Percentiles rank a stretch among this genome's conserved stretches.
Conservation (phyloP, 1,284 basidiomycete species). For the Athelia psychrophila region DNA sequence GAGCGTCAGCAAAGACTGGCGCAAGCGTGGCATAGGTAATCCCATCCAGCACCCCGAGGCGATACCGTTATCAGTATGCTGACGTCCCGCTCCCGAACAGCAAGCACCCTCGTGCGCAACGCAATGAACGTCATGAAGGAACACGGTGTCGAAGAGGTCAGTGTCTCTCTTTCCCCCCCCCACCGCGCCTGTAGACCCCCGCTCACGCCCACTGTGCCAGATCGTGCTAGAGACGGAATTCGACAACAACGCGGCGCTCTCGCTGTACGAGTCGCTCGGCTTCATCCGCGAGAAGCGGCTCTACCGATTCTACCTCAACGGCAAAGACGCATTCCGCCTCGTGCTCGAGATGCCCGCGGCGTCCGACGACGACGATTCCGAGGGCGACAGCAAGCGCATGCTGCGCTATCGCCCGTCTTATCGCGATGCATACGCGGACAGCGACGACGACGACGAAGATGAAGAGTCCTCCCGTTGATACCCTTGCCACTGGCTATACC, state of each 20-base stretch:
- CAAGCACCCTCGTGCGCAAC: conserved; percentile 73
- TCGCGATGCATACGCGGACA: background rate
- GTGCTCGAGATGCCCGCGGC: conserved; percentile 54
- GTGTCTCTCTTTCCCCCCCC: conserved; percentile 13
- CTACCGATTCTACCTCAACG: conserved; percentile 94
- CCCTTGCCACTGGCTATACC: background rate
- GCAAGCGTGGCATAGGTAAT: conserved; percentile 90
- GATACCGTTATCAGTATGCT: too few relatives aligned
- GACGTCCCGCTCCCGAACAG: conserved; percentile 39
- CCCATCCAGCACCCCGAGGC: too few relatives aligned
- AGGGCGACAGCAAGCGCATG: background rate
- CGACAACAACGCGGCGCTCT: conserved; percentile 86
- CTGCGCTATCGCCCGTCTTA: background rate
- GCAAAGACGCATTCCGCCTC: conserved; percentile 81
- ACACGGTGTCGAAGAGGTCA: conserved; percentile 81
- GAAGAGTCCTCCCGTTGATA: background rate
- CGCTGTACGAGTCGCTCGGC: conserved; percentile 88
- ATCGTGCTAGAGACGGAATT: conserved; percentile 96
- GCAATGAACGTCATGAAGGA: conserved; percentile 81
- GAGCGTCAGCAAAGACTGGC: conserved; percentile 76
- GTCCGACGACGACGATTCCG: conserved; percentile 12
- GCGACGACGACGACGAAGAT: background rate
- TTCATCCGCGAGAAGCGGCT: conserved; percentile 96
- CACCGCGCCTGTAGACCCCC: background rate
- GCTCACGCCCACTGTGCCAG: conserved; percentile 36